Conservation (phyloP, 2,329 filamentous ascomycete species). For the Aurifilum marmelostoma region DNA sequence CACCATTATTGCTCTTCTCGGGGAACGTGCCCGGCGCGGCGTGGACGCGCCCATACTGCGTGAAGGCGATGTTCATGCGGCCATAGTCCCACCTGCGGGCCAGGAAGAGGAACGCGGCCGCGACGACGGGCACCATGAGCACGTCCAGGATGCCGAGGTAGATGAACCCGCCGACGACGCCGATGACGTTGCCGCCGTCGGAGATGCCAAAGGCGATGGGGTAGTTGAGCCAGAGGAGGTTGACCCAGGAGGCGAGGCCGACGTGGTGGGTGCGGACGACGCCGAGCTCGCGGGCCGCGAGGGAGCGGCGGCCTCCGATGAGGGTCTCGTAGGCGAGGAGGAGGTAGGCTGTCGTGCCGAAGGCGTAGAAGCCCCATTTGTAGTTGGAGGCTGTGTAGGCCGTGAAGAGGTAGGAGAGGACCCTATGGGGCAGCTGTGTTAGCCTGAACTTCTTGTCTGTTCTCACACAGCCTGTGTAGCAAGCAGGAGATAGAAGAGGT, state of each 20-base stretch:
- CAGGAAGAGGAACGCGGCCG: constrained; percentile 47
- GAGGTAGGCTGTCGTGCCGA: constrained; percentile 52
- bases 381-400: constrained; percentile 54
- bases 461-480: background rate
- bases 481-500: background rate
- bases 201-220: constrained; percentile 56
- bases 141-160: constrained; percentile 60
- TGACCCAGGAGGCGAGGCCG: constrained; percentile 50
- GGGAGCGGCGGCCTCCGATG: constrained; percentile 40
- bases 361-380: constrained; percentile 62
- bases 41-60: constrained; percentile 57
- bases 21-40: constrained; percentile 46
- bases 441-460: no score
- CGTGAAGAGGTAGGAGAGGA: constrained; percentile 53
- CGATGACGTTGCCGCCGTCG: constrained; percentile 56
- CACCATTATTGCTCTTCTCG: constrained; percentile 44
- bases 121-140: constrained; percentile 49
- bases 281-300: constrained; percentile 44
- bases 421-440: constrained; percentile 33
- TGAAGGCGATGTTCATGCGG: constrained; percentile 55
- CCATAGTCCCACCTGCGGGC: constrained; percentile 56
- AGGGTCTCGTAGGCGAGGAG: constrained; percentile 52
- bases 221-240: constrained; percentile 58
- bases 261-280: constrained; percentile 47
- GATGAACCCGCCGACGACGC: constrained; percentile 49